phyloP scores from a whole-genome alignment of 495 filamentous ascomycete species.

The Hyphodiscus hymeniophilus region DNA sequence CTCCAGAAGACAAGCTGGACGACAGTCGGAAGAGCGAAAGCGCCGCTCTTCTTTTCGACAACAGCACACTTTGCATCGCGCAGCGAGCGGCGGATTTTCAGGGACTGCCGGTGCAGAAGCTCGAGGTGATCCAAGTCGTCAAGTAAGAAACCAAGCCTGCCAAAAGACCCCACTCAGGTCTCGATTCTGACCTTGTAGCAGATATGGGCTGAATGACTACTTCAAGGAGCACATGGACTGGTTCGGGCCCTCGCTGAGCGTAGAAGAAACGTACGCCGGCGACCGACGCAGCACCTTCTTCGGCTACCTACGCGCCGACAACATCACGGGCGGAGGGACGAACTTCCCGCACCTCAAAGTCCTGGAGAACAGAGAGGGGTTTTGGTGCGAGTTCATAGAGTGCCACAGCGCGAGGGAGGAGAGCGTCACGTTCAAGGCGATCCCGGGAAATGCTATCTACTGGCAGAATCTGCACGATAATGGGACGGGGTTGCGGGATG shows the following conservation, averaged over 20 bases:
- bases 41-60: conserved; percentile 40
- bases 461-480: conserved; percentile 63
- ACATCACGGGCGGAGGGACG: conserved; percentile 47
- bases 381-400: conserved; percentile 20
- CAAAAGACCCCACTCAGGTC: no score
- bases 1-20: no score
- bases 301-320: conserved; percentile 39
- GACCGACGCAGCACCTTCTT: conserved; percentile 47
- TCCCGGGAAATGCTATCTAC: conserved; percentile 64
- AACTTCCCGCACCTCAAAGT: conserved; percentile 54
- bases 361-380: conserved; percentile 31
- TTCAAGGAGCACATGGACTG: conserved; percentile 52
- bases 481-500: conserved; percentile 51
- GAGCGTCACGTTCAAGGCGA: conserved; percentile 58
- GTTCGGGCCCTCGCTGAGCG: conserved; percentile 28
- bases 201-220: conserved; percentile 37
- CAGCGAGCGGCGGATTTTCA: conserved; percentile 61
- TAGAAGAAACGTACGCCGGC: conserved; percentile 32
- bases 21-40: conserved; percentile 35
- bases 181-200: no score
- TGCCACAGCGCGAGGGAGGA: conserved; percentile 28
- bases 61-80: conserved; percentile 59
- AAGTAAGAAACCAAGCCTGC: no score
- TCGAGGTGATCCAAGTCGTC: conserved; percentile 48
- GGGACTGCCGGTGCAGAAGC: conserved; percentile 41